These are phyloP conservation scores for Cercis canadensis DNA, from an alignment of 306 rosid genomes.

Conservation along the genomic window DNA sequence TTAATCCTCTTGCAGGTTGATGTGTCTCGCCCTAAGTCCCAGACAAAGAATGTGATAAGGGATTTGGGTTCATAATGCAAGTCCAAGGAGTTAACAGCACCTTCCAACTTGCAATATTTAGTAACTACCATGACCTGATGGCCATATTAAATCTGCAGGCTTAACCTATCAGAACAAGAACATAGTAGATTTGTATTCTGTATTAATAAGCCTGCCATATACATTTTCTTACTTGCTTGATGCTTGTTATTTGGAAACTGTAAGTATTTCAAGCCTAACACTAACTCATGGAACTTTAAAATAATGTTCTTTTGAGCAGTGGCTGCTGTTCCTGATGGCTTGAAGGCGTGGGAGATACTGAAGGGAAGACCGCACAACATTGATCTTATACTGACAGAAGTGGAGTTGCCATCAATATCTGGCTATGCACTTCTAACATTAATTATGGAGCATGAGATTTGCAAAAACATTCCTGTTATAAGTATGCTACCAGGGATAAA, in stretches of 20 bases:
- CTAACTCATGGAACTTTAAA: conserved; percentile 21
- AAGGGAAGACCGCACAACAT: conserved; percentile 70
- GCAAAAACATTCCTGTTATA: conserved; percentile 95
- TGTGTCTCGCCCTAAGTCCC: conserved; percentile 32
- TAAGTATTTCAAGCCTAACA: conserved; percentile 5
- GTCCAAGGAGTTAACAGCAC: conserved; percentile 25
- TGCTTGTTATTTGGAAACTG: conserved; percentile 5
- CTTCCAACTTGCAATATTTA: conserved; percentile 26
- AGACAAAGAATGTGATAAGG: conserved; percentile 21
- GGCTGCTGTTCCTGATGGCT: conserved; percentile 91
- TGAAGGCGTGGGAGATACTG: conserved; percentile 95
- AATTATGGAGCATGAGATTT: conserved; percentile 84
- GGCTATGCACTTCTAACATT: conserved; percentile 90
- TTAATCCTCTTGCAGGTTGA: conserved; percentile 29
- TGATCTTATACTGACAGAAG: conserved; percentile 91
- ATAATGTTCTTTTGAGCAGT: conserved; percentile 61
- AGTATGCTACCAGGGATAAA: conserved; percentile 54
- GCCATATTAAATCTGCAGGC: not conserved
- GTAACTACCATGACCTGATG: conserved; percentile 21
- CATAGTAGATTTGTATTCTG: conserved; percentile 9
- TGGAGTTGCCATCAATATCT: conserved; percentile 90
- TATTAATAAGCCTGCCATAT: not conserved
- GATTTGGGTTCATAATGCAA: conserved; percentile 37
- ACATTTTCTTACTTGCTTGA: conserved; percentile 24
- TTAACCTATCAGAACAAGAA: conserved; percentile 4